Percentiles rank a stretch among this genome's conserved stretches.
These are phyloP conservation scores for Gonium pectorale DNA, from an alignment of 139 green algal species.

Conservation along the genomic window DNA sequence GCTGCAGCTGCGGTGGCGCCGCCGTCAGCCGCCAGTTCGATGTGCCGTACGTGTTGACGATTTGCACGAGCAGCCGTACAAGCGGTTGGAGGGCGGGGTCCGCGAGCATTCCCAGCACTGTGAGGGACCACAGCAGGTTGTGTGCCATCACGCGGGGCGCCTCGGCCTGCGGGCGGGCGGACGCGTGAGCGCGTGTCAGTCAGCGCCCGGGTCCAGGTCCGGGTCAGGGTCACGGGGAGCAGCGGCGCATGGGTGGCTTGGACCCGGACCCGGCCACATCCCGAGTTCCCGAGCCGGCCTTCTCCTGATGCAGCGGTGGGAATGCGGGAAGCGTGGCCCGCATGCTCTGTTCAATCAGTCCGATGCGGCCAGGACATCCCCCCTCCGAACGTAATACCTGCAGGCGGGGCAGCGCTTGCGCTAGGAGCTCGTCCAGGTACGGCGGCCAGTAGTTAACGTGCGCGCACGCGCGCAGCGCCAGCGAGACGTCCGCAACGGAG, in stretches of 20 bases:
- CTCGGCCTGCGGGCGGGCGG: constrained; percentile 12
- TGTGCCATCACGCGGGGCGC: not conserved
- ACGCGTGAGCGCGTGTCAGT: no score
- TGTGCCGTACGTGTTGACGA: not conserved
- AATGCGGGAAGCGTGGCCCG: no score
- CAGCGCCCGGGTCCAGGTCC: no score
- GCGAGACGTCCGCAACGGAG: not conserved
- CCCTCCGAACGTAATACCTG: no score
- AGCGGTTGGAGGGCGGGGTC: not conserved
- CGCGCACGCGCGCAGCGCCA: constrained; percentile 13
- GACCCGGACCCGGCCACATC: no score
- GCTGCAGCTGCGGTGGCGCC: not conserved
- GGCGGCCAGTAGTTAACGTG: constrained; percentile 15
- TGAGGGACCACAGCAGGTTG: constrained; percentile 15
- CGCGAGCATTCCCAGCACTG: not conserved
- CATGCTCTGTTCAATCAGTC: no score
- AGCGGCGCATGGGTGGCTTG: no score
- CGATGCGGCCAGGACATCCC: no score
- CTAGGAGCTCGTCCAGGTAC: not conserved
- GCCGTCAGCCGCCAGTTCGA: not conserved
- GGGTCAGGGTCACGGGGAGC: no score
- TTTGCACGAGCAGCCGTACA: not conserved
- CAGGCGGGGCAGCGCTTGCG: not conserved
- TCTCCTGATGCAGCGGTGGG: no score
- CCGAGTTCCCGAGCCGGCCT: no score